These are phyloP conservation scores for Citrullus mucosospermus DNA, from an alignment of 306 rosid genomes.

Conservation along the genomic window DNA sequence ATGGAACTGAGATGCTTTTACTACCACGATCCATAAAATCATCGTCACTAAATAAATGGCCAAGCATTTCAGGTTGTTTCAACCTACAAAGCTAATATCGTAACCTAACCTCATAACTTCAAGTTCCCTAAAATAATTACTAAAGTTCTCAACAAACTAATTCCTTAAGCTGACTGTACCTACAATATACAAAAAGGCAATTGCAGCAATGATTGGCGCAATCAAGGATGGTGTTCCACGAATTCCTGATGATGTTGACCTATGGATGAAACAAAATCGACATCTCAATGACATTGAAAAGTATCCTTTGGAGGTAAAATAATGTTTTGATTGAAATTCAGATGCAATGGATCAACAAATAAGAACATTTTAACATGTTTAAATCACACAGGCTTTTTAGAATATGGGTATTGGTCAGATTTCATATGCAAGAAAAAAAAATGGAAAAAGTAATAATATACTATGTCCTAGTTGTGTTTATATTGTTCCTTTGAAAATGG, in stretches of 20 bases:
- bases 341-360: not conserved
- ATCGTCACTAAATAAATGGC: not conserved
- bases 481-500: too few species aligned
- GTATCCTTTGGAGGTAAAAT: not conserved
- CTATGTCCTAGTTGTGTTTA: too few species aligned
- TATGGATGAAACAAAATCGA: constrained; percentile 3
- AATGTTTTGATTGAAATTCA: not conserved
- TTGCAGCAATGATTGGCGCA: not conserved
- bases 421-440: too few species aligned
- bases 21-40: not conserved
- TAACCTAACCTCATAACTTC: not conserved
- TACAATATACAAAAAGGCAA: not conserved
- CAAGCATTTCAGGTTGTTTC: not conserved
- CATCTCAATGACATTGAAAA: not conserved
- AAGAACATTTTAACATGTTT: too few species aligned
- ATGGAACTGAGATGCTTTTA: not conserved
- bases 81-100: not conserved
- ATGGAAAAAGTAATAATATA: too few species aligned
- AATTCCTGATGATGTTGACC: constrained; percentile 64
- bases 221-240: constrained; percentile 18
- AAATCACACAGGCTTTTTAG: too few species aligned
- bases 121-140: not conserved
- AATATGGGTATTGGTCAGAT: too few species aligned
- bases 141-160: not conserved
- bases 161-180: constrained; percentile 18